These are phyloP conservation scores for Discostella pseudostelligera DNA, from an alignment of 108 stramenopile genomes.

Conservation along the genomic window DNA sequence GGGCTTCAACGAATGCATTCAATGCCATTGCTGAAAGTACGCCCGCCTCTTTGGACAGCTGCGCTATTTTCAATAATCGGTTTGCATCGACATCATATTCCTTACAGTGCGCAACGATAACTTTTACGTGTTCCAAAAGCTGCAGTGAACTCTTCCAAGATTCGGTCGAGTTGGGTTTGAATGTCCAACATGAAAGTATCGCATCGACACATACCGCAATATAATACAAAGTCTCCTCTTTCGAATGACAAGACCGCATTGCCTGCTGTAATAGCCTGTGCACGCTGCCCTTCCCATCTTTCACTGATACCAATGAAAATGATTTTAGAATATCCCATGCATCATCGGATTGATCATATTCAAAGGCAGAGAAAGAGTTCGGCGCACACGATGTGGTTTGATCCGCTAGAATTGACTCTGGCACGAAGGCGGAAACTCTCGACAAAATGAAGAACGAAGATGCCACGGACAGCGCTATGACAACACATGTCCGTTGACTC, in stretches of 20 bases:
- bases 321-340: slow-evolving; percentile 70
- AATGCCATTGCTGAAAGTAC: slow-evolving; percentile 64
- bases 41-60: slow-evolving; percentile 56
- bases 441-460: slow-evolving; percentile 12
- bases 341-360: slow-evolving; percentile 61
- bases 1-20: slow-evolving; percentile 62
- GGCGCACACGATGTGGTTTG: slow-evolving; percentile 1
- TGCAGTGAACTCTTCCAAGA: slow-evolving; percentile 55
- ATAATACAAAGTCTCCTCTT: slow-evolving; percentile 27
- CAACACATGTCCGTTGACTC: slow-evolving; percentile 2
- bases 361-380: slow-evolving; percentile 31
- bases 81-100: slow-evolving; percentile 19
- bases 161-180: slow-evolving; percentile 40
- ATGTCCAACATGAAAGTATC: slow-evolving; percentile 50
- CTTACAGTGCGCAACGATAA: slow-evolving; percentile 42
- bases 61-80: slow-evolving; percentile 31
- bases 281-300: slow-evolving; percentile 61
- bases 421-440: background rate
- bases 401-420: background rate
- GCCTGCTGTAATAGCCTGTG: slow-evolving; percentile 62
- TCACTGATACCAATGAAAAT: slow-evolving; percentile 55
- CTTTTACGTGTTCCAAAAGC: slow-evolving; percentile 63
- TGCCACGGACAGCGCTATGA: background rate
- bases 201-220: slow-evolving; percentile 49
- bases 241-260: slow-evolving; percentile 50